A percentile compares a stretch with the other conserved stretches of the same genome.
Conservation (phyloP, 257 asterid genomes). For the Dorcoceras hygrometricum region DNA sequence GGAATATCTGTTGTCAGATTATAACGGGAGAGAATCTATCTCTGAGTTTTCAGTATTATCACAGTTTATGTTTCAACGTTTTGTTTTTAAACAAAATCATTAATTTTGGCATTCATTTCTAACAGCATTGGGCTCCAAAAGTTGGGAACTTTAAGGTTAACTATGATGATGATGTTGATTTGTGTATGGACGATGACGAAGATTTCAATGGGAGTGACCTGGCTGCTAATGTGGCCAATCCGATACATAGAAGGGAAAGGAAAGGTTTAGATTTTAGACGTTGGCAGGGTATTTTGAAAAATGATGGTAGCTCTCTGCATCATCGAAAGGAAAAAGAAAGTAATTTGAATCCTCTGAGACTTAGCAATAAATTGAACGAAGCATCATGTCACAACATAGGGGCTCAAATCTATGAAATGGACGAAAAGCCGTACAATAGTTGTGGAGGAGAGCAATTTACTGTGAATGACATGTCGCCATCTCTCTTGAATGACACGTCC, state of each 20-base stretch:
- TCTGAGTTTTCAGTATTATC: neutral
- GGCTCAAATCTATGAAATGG: conserved; percentile 18
- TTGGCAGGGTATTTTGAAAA: conserved; percentile 46
- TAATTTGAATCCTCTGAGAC: conserved; percentile 20
- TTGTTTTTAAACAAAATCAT: neutral
- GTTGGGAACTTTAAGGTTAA: conserved; percentile 22
- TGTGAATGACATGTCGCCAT: conserved; percentile 21
- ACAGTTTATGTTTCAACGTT: neutral
- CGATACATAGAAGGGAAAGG: conserved; percentile 60
- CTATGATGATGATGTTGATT: conserved; percentile 28
- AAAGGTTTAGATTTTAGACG: conserved; percentile 57
- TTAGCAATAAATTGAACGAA: conserved; percentile 22
- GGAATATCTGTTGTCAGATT: conserved; percentile 9
- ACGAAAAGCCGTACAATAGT: conserved; percentile 23
- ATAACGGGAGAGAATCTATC: neutral
- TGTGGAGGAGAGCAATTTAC: conserved; percentile 20
- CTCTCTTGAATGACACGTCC: conserved; percentile 16
- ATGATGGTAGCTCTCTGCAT: conserved; percentile 27
- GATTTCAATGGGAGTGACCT: conserved; percentile 35
- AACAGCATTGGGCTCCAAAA: conserved; percentile 71
- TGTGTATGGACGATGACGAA: conserved; percentile 39
- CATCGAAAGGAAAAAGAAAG: conserved; percentile 25
- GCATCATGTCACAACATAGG: conserved; percentile 23
- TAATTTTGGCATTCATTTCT: conserved; percentile 23
- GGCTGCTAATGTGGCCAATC: conserved; percentile 53